Evolutionary conservation across 2,329 filamentous ascomycete species (phyloP).

Genomic region (Neonectria magnoliae): DNA sequence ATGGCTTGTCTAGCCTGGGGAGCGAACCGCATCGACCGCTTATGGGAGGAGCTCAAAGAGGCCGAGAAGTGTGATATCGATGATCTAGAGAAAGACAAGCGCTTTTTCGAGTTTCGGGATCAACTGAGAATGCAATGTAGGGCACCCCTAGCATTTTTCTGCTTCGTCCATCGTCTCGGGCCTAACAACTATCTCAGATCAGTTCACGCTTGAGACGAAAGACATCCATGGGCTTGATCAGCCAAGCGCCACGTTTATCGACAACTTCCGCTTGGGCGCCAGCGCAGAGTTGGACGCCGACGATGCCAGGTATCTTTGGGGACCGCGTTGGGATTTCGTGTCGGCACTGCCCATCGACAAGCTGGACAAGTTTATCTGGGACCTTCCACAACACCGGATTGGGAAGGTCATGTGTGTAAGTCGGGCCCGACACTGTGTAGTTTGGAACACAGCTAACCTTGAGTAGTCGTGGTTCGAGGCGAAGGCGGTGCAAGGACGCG

Average conservation of each 20-base stretch:
- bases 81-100: background rate
- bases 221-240: background rate
- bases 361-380: background rate
- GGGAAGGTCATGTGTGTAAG: background rate
- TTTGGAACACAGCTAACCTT: background rate
- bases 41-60: background rate
- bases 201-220: background rate
- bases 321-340: background rate
- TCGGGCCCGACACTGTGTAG: background rate
- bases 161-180: background rate
- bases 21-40: background rate
- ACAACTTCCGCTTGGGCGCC: background rate
- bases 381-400: background rate
- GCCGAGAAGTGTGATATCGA: background rate
- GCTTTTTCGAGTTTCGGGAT: background rate
- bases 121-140: background rate
- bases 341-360: background rate
- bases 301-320: background rate
- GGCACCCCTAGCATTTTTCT: background rate
- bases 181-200: background rate
- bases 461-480: too few species aligned
- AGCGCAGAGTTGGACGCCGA: background rate
- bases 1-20: background rate
- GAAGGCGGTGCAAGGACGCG: background rate
- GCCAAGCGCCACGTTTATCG: background rate